A percentile compares a stretch with the other conserved stretches of the same genome.
These are phyloP conservation scores for Pyrenochaeta sp. DNA, from an alignment of 2,329 filamentous ascomycete species.

Conservation along the genomic window DNA sequence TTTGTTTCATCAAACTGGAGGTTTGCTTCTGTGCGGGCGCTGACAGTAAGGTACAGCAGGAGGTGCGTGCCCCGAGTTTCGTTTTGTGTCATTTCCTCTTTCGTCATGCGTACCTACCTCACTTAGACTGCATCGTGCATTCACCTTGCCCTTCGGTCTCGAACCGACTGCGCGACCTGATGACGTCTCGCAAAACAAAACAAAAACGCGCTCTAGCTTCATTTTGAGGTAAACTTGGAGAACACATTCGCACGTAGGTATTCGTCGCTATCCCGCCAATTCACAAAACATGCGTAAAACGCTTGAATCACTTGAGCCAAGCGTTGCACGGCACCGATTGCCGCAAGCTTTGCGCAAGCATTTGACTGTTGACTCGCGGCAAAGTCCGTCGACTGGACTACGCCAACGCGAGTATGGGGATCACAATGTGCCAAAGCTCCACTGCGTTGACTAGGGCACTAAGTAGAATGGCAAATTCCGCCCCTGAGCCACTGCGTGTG, in stretches of 20 bases:
- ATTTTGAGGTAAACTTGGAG: not conserved
- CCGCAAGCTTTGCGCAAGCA: not conserved
- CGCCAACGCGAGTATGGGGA: not conserved
- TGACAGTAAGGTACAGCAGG: constrained; percentile 20
- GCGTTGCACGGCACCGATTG: not conserved
- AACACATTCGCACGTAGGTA: not conserved
- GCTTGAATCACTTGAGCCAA: not conserved
- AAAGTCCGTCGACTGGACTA: not conserved
- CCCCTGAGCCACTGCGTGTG: constrained; percentile 2
- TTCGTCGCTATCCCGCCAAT: not conserved
- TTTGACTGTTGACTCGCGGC: not conserved
- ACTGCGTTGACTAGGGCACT: not conserved
- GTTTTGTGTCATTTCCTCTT: constrained; percentile 29
- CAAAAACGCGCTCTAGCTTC: too few relatives aligned
- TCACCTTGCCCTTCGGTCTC: not conserved
- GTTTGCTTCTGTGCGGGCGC: constrained; percentile 14
- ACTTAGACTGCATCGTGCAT: not conserved
- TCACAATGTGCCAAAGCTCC: not conserved
- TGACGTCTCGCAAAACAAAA: not conserved
- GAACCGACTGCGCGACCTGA: not conserved
- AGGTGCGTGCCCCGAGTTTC: constrained; percentile 40
- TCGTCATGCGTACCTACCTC: constrained; percentile 14
- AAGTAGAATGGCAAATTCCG: not conserved
- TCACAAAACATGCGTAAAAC: not conserved
- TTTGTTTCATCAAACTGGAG: constrained; percentile 17